A percentile compares a stretch with the other conserved stretches of the same genome.
phyloP scores from a whole-genome alignment of 192 early-diverging fungal genomes.

The Coemansia umbellata region DNA sequence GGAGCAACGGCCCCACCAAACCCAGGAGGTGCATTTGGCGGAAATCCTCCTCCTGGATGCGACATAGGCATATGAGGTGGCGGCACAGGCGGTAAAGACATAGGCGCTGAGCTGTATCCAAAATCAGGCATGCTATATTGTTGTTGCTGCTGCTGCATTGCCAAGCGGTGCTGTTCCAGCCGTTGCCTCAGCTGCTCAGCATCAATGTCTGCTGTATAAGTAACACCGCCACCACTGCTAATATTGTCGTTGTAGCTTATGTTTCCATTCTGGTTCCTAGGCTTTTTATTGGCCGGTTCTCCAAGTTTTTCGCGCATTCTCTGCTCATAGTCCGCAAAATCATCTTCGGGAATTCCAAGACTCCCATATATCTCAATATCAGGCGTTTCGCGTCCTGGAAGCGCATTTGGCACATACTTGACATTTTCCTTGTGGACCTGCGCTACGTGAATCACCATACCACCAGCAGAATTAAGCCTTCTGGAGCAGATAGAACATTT shows the following conservation, averaged over 20 bases:
- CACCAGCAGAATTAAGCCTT: slow-evolving; percentile 83
- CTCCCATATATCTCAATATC: slow-evolving; percentile 95
- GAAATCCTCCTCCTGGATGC: background rate
- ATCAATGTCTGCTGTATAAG: slow-evolving; percentile 22
- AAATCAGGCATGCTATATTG: slow-evolving; percentile 17
- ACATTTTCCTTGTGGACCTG: slow-evolving; percentile 94
- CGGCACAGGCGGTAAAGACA: slow-evolving; percentile 14
- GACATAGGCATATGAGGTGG: slow-evolving; percentile 3
- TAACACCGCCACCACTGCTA: slow-evolving; percentile 32
- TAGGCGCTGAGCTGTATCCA: slow-evolving; percentile 11
- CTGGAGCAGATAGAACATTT: slow-evolving; percentile 84
- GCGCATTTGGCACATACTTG: slow-evolving; percentile 71
- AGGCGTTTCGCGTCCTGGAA: slow-evolving; percentile 77
- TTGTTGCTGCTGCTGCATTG: slow-evolving; percentile 49
- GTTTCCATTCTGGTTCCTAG: slow-evolving; percentile 32
- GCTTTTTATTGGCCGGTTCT: slow-evolving; percentile 44
- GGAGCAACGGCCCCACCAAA: background rate
- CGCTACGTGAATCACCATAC: slow-evolving; percentile 82
- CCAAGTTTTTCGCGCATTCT: slow-evolving; percentile 47
- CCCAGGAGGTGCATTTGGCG: background rate
- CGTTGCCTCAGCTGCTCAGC: slow-evolving; percentile 46
- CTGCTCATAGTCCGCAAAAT: slow-evolving; percentile 65
- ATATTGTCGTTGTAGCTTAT: slow-evolving; percentile 30
- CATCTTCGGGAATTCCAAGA: slow-evolving; percentile 82
- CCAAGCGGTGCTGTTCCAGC: slow-evolving; percentile 49